Conservation (phyloP, 768 basidiomycete species). For the Tephrocybe sp. region DNA sequence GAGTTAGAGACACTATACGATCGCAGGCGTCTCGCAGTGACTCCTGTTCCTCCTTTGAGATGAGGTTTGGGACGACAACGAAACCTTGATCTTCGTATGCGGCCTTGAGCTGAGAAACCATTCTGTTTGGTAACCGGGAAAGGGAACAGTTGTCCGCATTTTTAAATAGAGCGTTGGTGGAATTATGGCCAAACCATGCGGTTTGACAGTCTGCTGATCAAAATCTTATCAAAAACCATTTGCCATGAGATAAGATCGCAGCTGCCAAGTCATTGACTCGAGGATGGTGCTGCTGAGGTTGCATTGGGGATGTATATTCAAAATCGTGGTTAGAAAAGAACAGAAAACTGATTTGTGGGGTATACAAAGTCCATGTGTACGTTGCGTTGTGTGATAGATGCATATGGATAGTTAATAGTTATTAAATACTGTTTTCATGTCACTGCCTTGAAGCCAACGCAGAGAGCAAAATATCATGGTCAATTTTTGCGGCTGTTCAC, state of each 20-base stretch:
- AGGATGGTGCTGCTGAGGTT: too few relatives aligned
- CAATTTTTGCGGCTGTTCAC: slow-evolving; percentile 19
- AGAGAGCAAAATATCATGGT: slow-evolving; percentile 14
- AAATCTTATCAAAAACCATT: too few relatives aligned
- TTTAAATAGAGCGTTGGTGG: too few relatives aligned
- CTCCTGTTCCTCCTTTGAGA: slow-evolving; percentile 35
- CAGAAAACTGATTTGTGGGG: too few relatives aligned
- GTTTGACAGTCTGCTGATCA: too few relatives aligned
- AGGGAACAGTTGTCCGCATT: not conserved
- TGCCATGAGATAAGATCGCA: too few relatives aligned
- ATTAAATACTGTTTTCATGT: not conserved
- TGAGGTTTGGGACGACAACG: slow-evolving; percentile 57
- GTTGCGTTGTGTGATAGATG: too few relatives aligned
- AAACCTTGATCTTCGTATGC: slow-evolving; percentile 64
- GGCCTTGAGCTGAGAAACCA: slow-evolving; percentile 33
- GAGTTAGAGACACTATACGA: slow-evolving; percentile 48
- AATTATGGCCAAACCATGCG: too few relatives aligned
- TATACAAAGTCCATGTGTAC: too few relatives aligned
- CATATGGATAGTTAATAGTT: too few relatives aligned
- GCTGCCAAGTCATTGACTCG: slow-evolving; percentile 16
- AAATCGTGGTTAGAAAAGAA: too few relatives aligned
- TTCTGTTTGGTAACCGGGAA: slow-evolving; percentile 3
- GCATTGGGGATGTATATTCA: too few relatives aligned
- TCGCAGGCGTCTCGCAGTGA: slow-evolving; percentile 50
- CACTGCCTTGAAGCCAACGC: slow-evolving; percentile 17